Evolutionary conservation across 176 grass and related monocot genomes (phyloP).

Genomic region (Hyparrhenia diplandra): DNA sequence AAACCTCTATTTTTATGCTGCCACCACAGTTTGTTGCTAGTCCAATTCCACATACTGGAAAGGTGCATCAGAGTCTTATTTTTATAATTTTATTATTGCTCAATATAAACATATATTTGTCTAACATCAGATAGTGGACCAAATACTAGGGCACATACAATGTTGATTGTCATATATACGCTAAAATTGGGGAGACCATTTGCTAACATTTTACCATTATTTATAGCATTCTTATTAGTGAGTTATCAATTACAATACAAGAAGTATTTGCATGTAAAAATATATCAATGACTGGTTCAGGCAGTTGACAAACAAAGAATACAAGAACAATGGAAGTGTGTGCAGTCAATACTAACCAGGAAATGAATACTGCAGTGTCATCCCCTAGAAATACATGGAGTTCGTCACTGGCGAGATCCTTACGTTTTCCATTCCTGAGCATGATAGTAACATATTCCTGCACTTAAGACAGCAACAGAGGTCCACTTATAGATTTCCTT

Average conservation of each 20-base stretch:
- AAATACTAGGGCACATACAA: not conserved
- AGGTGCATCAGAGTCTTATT: not conserved
- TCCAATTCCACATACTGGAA: not conserved
- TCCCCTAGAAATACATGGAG: constrained; percentile 56
- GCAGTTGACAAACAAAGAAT: not conserved
- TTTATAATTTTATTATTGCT: not conserved
- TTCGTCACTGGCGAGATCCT: constrained; percentile 39
- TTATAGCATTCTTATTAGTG: not conserved
- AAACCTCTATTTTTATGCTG: not conserved
- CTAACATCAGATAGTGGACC: not conserved
- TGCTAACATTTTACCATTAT: not conserved
- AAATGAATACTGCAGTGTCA: constrained; percentile 45
- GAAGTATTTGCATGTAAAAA: not conserved
- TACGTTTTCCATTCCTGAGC: constrained; percentile 43
- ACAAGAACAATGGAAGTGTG: not conserved
- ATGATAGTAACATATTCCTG: constrained; percentile 70
- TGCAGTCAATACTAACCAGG: constrained; percentile 51
- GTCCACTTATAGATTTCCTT: constrained; percentile 15
- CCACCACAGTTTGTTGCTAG: too few species aligned
- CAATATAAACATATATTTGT: not conserved
- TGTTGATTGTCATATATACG: too few species aligned
- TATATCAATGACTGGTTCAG: not conserved
- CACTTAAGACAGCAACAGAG: constrained; percentile 46
- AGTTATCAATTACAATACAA: not conserved
- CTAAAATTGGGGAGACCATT: not conserved